Percentiles rank a stretch among this genome's conserved stretches.
These are phyloP conservation scores for Gracilaria caudata DNA, from an alignment of 23 red algal species.

Conservation along the genomic window DNA sequence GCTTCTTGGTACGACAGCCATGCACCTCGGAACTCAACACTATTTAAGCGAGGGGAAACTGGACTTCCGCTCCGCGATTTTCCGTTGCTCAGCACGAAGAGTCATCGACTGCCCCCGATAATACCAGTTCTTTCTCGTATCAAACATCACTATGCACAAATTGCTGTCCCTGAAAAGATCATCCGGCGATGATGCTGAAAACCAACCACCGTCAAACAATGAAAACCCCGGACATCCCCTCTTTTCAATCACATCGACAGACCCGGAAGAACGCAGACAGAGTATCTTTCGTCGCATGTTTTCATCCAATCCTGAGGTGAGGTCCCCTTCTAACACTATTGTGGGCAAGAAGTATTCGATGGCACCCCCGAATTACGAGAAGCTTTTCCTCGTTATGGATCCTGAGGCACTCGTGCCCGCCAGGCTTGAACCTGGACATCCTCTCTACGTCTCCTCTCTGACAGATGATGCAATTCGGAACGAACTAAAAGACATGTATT, in stretches of 20 bases:
- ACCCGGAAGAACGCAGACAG: constrained; percentile 12
- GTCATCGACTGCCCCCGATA: background rate
- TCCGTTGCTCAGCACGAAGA: background rate
- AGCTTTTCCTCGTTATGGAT: constrained; percentile 3
- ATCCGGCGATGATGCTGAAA: constrained; percentile 21
- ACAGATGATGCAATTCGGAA: constrained; percentile 36
- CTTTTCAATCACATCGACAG: constrained; percentile 12
- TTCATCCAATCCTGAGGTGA: constrained; percentile 5
- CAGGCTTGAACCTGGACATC: background rate
- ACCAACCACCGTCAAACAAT: background rate
- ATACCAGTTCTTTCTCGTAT: background rate
- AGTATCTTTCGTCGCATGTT: constrained; percentile 35
- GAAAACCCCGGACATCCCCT: constrained; percentile 21
- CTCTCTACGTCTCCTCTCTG: constrained; percentile 1
- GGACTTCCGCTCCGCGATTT: background rate
- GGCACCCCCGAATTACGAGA: constrained; percentile 42
- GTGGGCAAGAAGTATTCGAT: background rate
- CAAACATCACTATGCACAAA: constrained; percentile 17
- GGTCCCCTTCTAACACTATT: background rate
- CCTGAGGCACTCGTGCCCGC: background rate
- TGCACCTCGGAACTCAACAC: background rate
- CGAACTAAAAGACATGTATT: constrained; percentile 57
- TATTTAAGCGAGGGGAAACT: background rate
- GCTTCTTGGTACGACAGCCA: background rate
- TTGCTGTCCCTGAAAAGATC: background rate